Percentiles rank a stretch among this genome's conserved stretches.
phyloP scores from a whole-genome alignment of 805 yeast genomes.

The Metschnikowia reukaufii region DNA sequence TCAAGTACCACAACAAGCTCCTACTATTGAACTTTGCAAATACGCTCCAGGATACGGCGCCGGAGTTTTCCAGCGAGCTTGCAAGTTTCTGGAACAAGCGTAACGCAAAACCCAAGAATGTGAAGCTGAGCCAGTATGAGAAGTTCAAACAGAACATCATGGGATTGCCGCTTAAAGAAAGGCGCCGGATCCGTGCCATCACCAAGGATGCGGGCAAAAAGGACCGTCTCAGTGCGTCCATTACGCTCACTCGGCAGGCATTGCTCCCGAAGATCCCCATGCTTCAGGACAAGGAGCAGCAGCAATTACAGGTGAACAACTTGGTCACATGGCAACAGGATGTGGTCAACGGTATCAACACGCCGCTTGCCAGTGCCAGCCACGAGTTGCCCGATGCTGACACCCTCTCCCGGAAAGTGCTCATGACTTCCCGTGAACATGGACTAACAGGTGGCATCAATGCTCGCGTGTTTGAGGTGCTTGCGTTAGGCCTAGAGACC shows the following conservation, averaged over 20 bases:
- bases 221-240: conserved; percentile 67
- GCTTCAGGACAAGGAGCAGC: conserved; percentile 50
- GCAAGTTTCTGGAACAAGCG: conserved; percentile 49
- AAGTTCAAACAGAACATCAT: conserved; percentile 81
- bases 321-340: conserved; percentile 90
- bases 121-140: conserved; percentile 71
- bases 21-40: conserved; percentile 81
- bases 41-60: conserved; percentile 67
- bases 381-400: conserved; percentile 83
- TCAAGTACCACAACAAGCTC: conserved; percentile 78
- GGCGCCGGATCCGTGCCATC: conserved; percentile 80
- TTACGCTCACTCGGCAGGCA: conserved; percentile 69
- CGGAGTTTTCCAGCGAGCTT: conserved; percentile 51
- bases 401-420: conserved; percentile 62
- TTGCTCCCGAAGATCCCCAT: conserved; percentile 84
- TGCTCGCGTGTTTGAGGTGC: conserved; percentile 72
- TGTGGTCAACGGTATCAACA: conserved; percentile 77
- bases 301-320: conserved; percentile 45
- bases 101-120: conserved; percentile 43
- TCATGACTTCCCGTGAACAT: conserved; percentile 84
- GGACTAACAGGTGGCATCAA: conserved; percentile 84
- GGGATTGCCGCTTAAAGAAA: conserved; percentile 80
- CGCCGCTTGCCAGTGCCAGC: conserved; percentile 75
- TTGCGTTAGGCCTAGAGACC: conserved; percentile 77
- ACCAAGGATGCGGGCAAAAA: conserved; percentile 80